Evolutionary conservation across 208 protist species (phyloP).

Genomic region (Crithidia expoeki): DNA sequence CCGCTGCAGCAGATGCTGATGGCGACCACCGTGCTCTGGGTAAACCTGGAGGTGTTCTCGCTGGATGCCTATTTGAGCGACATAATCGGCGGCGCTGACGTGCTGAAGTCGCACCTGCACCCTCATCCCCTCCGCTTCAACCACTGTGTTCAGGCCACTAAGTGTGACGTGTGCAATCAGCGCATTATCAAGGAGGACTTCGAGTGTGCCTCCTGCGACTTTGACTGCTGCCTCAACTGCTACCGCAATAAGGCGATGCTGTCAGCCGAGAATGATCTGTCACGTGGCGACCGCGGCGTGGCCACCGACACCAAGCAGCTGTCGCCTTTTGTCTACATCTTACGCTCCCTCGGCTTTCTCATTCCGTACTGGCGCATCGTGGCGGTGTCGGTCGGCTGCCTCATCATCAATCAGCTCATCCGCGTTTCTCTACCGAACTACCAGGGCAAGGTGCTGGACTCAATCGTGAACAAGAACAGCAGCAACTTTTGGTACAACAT

Average conservation of each 20-base stretch:
- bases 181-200: constrained; percentile 53
- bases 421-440: constrained; percentile 50
- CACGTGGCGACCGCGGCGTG: constrained; percentile 25
- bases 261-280: constrained; percentile 32
- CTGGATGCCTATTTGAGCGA: constrained; percentile 35
- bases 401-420: constrained; percentile 42
- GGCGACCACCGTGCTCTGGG: constrained; percentile 47
- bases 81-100: constrained; percentile 28
- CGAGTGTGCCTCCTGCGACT: constrained; percentile 45
- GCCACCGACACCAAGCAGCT: constrained; percentile 28
- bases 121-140: constrained; percentile 49
- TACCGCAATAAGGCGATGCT: constrained; percentile 38
- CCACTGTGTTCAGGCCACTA: constrained; percentile 37
- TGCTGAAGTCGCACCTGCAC: constrained; percentile 42
- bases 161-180: constrained; percentile 62
- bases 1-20: constrained; percentile 44
- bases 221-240: constrained; percentile 56
- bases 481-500: constrained; percentile 44
- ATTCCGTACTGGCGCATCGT: constrained; percentile 48
- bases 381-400: constrained; percentile 37
- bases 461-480: constrained; percentile 39
- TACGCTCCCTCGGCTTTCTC: constrained; percentile 43
- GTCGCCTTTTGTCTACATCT: constrained; percentile 49
- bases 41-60: constrained; percentile 51
- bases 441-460: constrained; percentile 60